These are phyloP conservation scores for Colletotrichum eremochloae DNA, from an alignment of 2,329 filamentous ascomycete genomes.

Conservation along the genomic window DNA sequence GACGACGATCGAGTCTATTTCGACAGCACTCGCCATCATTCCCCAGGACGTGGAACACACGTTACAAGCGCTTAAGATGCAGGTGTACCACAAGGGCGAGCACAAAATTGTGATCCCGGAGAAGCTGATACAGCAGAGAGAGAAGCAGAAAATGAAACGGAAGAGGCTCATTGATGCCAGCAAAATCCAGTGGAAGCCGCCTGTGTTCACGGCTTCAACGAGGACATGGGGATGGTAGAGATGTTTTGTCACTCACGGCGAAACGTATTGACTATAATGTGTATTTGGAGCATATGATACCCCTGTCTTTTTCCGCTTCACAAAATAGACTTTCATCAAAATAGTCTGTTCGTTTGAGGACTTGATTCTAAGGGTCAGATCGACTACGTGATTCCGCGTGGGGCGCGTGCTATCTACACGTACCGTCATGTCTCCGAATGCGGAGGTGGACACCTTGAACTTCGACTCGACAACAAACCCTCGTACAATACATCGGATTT, in stretches of 20 bases:
- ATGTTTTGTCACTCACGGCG: background rate
- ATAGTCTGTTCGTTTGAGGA: background rate
- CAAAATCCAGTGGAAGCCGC: constrained; percentile 93
- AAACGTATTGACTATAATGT: constrained; percentile 15
- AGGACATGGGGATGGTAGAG: constrained; percentile 94
- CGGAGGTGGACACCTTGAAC: constrained; percentile 27
- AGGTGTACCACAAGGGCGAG: constrained; percentile 95
- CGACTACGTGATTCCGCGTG: constrained; percentile 18
- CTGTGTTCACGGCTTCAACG: constrained; percentile 89
- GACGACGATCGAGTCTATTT: constrained; percentile 89
- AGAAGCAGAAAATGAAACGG: constrained; percentile 84
- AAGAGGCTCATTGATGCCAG: constrained; percentile 82
- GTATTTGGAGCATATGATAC: constrained; percentile 38
- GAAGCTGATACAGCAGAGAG: constrained; percentile 81
- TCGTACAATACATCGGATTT: background rate
- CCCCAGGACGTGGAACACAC: constrained; percentile 97
- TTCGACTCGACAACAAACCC: constrained; percentile 16
- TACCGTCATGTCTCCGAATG: constrained; percentile 27
- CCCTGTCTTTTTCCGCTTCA: constrained; percentile 3
- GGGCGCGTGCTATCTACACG: constrained; percentile 6
- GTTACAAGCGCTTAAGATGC: constrained; percentile 92
- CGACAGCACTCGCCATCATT: constrained; percentile 89
- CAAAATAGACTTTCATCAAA: background rate
- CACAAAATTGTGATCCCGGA: constrained; percentile 96
- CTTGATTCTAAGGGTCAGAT: background rate